These are phyloP conservation scores for Xylariaceae sp. DNA, from an alignment of 2,329 filamentous ascomycete species.

Conservation along the genomic window DNA sequence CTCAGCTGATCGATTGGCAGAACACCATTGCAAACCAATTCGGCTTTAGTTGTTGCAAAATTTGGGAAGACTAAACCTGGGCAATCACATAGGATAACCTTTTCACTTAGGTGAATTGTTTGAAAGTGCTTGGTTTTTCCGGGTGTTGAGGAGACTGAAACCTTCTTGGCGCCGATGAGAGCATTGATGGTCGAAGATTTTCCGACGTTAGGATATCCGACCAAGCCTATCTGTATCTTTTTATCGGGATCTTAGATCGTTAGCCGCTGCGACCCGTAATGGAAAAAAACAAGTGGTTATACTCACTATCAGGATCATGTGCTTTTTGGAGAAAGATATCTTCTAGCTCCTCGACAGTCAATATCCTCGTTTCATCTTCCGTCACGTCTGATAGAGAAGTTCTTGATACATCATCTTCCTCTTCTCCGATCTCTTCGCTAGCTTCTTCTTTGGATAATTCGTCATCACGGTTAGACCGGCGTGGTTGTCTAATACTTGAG, in stretches of 20 bases:
- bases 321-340: conserved; percentile 77
- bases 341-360: conserved; percentile 91
- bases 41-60: conserved; percentile 93
- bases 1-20: conserved; percentile 94
- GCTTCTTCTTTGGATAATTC: conserved; percentile 27
- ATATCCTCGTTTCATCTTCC: conserved; percentile 67
- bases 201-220: conserved; percentile 97
- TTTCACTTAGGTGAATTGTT: conserved; percentile 88
- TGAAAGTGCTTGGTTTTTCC: conserved; percentile 99
- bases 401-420: conserved; percentile 33
- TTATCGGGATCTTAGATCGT: conserved; percentile 42
- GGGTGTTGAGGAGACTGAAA: conserved; percentile 93
- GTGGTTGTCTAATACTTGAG: conserved; percentile 32
- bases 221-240: conserved; percentile 86
- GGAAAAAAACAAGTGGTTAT: not conserved
- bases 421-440: conserved; percentile 40
- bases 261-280: conserved; percentile 16
- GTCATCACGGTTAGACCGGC: conserved; percentile 19
- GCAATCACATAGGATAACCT: conserved; percentile 92
- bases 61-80: conserved; percentile 98
- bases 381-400: conserved; percentile 38
- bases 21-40: conserved; percentile 91
- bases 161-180: conserved; percentile 96
- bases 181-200: conserved; percentile 99
- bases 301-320: conserved; percentile 50